Evolutionary conservation across 2,329 filamentous ascomycete genomes (phyloP), one percentile per base, ranked within the genome.

Genomic region (Seiridium cupressi): DNA sequence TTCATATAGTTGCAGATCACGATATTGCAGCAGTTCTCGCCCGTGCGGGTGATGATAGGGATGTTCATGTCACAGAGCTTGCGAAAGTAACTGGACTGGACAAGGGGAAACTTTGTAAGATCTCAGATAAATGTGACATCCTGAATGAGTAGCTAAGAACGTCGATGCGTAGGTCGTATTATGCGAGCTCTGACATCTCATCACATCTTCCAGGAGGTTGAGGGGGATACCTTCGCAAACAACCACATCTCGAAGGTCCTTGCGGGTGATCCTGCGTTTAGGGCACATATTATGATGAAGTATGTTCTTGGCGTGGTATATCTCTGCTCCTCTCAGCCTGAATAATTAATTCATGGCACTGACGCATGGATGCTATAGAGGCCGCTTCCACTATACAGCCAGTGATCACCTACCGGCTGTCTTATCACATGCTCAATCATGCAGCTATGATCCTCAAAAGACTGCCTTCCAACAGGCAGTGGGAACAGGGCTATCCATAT

Each of bases 181-280:
- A 55, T 67, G 44, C 63, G 65, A 18, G 49, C 38, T 10, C 44
- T 67, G 5, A 54, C 61, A 1, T 61, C 64, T 4, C 60, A 66
- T 26, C 64, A 66, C 54, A 59, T 67, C 35, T 67, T 66, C 49
- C 65, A 62, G 8, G 63, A 66, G 51, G 61, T 65, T 10, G 56
- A 58, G 11, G 59, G 56, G 36, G 60, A 56, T 9, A 48, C 49
- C 26, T 67, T 65, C 54, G 63, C 65, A 8, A 67, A 67, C 48
- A 67, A 67, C n/a, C 62, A 59, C n/a, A 65, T 65, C 38, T 57
- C 64, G 11, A 58, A 60, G 44, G 63, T 63, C 32, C 40, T 66
- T 11, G 63, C 57, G 36, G 31, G 62, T 10, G 62, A 67, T 44
- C 59, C 66, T 53, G 58, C 31, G n/a, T 48, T 67, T 4, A 63